Evolutionary conservation across 2,329 filamentous ascomycete genomes (phyloP).

Genomic region (Canariomyces notabilis): DNA sequence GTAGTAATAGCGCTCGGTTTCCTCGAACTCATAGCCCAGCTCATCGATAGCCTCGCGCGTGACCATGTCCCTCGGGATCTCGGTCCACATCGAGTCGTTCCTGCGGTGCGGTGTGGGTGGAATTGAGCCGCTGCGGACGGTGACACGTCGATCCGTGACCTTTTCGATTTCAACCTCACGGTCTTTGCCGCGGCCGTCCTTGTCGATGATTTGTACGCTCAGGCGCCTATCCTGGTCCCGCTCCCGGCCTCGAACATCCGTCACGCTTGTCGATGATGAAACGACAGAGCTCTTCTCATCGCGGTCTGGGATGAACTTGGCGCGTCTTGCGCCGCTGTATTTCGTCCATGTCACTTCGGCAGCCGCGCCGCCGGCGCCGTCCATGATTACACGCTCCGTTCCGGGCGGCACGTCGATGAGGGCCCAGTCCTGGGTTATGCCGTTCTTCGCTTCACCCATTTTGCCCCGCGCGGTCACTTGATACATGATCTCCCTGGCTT

Average conservation of each 20-base stretch:
- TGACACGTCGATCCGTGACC: slow-evolving; percentile 46
- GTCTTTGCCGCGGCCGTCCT: slow-evolving; percentile 23
- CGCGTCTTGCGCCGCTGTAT: slow-evolving; percentile 71
- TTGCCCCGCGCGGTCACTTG: slow-evolving; percentile 57
- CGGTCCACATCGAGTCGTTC: slow-evolving; percentile 36
- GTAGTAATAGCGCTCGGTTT: slow-evolving; percentile 86
- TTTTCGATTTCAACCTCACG: slow-evolving; percentile 45
- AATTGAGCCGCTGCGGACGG: slow-evolving; percentile 32
- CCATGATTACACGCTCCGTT: slow-evolving; percentile 76
- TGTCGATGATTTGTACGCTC: slow-evolving; percentile 27
- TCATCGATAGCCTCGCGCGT: slow-evolving; percentile 80
- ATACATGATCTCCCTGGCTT: slow-evolving; percentile 56
- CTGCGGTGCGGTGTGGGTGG: slow-evolving; percentile 39
- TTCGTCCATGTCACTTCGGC: slow-evolving; percentile 75
- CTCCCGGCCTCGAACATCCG: slow-evolving; percentile 17
- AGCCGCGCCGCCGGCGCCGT: slow-evolving; percentile 67
- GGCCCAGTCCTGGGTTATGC: slow-evolving; percentile 70
- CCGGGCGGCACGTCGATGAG: slow-evolving; percentile 82
- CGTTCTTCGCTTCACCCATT: slow-evolving; percentile 68
- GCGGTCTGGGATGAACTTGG: slow-evolving; percentile 68
- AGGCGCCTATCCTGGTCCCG: slow-evolving; percentile 26
- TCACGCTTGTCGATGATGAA: slow-evolving; percentile 24
- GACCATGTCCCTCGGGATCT: slow-evolving; percentile 88
- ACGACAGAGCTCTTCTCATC: slow-evolving; percentile 37
- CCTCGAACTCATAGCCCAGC: slow-evolving; percentile 81